Base-by-base conservation (phyloP, 805 yeast genomes). In the Lachancea kluyveri region DNA sequence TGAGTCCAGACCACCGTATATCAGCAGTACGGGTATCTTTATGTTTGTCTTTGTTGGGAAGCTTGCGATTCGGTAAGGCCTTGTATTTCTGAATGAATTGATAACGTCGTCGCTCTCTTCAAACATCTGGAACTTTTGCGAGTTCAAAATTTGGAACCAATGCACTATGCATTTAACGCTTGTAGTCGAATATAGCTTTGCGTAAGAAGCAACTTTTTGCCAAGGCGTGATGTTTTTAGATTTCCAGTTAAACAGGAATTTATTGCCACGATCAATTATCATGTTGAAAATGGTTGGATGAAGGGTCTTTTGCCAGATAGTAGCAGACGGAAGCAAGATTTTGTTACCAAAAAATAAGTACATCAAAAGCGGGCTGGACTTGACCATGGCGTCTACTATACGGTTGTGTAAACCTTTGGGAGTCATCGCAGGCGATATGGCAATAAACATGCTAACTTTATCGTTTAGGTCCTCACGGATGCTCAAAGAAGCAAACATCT, bases 141-240 rank as follows among this genome's bases (percentile, higher is more conserved):
- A 68, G 31, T 79, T 68, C 40, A 90, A 83, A 32, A 90, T 88
- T 59, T 86, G 95, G 49, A 86, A 85, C 96, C 96, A 86, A 58
- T 86, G 96, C n/a, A 87, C 96, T 26, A 86, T 87, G 7, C 83
- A 74, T 57, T 88, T 90, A 16, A 88, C 97, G 2, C 88, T 77
- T 0, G 97, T 86, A 14, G 94, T 81, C 2, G 95, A 83, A 60
- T 88, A 90, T 33, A 90, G 64, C 54, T 92, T 96, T 11, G 85
- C 75, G 57, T 85, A 90, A 10, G 84, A 72, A n/a, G 83, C 69
- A 28, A 76, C 60, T 52, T 88, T 90, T 57, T 88, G 95, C 24
- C 74, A 59, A 37, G 70, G 65, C 20, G 75, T 61, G 42, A 92
- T 90, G 57, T 90, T 85, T 4, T 41, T 25, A 6, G 88, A 72